Evolutionary conservation across 805 yeast species (phyloP), one percentile per base, ranked within the genome.

Genomic region (Candida montana): DNA sequence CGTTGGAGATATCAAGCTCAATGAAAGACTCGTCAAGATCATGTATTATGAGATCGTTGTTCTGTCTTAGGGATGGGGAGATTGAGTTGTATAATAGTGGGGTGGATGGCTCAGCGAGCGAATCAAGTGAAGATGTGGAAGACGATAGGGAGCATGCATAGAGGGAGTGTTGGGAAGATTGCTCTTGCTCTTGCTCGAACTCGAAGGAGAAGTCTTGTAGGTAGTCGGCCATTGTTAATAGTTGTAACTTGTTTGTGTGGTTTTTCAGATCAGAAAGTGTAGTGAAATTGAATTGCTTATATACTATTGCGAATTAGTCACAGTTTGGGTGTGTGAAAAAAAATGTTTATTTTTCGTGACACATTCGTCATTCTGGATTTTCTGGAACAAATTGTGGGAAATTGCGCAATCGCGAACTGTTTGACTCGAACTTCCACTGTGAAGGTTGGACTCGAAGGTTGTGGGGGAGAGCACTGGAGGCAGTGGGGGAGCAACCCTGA

Each of bases 21-120:
- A 54, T 51, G 33, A 53, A 40, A 31, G 52, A 48, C 20, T 53
- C 58, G n/a, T 54, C 57, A 27, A 41, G 39, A 15, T 41, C 44
- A 9, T 41, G 43, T 23, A 37, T 37, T 17, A 44, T 39, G 19
- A 48, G 34, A 13, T 41, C 48, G 17, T 45, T 35, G 21, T 52
- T 46, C 35, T 43, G 40, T 36, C 43, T 37, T 31, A 55, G 47
- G 12, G 57, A 49, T 19, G 43, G 38, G 10, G 49, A 37, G 31
- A 50, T 41, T 13, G 58, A 53, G 31, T 55, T 55, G 44, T 56
- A 56, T 20, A 56, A 41, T 15, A 56, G 43, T 3, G 60, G 60
- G 15, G 58, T 53, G 16, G 44, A 39, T 7, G 47, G 49, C 34
- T 53, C 57, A 15, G 41, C 40, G 2, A 47, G n/a, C 8, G 52